These are phyloP conservation scores for Backusella circina DNA, from an alignment of 192 early-diverging fungal species.

Conservation along the genomic window DNA sequence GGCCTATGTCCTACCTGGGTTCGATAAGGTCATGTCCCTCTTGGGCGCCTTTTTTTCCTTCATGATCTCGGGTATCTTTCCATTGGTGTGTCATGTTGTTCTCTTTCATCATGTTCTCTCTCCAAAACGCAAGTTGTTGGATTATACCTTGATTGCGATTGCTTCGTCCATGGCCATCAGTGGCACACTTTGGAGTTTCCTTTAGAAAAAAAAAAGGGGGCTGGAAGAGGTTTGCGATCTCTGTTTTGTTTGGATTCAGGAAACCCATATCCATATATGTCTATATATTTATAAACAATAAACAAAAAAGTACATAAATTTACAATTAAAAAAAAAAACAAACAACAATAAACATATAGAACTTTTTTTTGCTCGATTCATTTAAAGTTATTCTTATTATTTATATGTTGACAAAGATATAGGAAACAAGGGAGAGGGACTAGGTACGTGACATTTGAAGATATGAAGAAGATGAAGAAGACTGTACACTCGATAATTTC, in stretches of 20 bases:
- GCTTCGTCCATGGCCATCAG: slow-evolving; percentile 26
- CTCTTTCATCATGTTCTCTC: slow-evolving; percentile 26
- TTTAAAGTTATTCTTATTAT: background rate
- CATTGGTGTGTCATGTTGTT: slow-evolving; percentile 29
- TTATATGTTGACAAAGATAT: background rate
- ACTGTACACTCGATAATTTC: slow-evolving; percentile 22
- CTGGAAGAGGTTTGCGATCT: too few species aligned
- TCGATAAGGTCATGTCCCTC: slow-evolving; percentile 33
- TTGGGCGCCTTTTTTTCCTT: slow-evolving; percentile 39
- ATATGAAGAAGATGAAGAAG: background rate
- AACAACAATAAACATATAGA: too few species aligned
- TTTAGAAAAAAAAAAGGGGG: too few species aligned
- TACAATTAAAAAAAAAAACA: background rate
- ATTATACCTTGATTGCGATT: slow-evolving; percentile 22
- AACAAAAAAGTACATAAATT: background rate
- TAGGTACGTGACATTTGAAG: background rate
- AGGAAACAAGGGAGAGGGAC: too few species aligned
- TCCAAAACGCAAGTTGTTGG: background rate
- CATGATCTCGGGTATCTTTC: slow-evolving; percentile 34
- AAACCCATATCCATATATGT: background rate
- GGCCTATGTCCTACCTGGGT: slow-evolving; percentile 26
- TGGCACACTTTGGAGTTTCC: slow-evolving; percentile 38
- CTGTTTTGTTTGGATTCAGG: background rate
- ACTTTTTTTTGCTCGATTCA: background rate
- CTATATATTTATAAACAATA: background rate